A percentile compares a stretch with the other conserved stretches of the same genome.
These are phyloP conservation scores for Dioscorea cayenensis DNA, from an alignment of 116 monocot species.

Conservation along the genomic window DNA sequence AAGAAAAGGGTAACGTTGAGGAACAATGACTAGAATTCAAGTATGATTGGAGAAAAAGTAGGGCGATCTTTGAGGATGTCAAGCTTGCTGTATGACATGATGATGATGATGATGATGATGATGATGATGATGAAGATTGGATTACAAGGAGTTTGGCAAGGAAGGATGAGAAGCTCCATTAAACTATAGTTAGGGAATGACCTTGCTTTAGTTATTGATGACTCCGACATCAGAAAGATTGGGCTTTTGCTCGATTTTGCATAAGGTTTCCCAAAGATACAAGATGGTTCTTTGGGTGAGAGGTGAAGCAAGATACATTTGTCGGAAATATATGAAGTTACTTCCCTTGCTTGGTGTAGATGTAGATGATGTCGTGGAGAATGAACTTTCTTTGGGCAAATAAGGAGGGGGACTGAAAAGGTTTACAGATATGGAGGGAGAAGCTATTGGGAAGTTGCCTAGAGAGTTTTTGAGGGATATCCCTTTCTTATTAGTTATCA, in stretches of 20 bases:
- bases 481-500: constrained; percentile 61
- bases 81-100: too few species aligned
- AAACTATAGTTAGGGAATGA: too few species aligned
- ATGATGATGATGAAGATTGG: too few species aligned
- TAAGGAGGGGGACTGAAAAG: constrained; percentile 15
- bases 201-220: constrained; percentile 8
- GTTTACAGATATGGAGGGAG: constrained; percentile 80
- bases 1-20: too few species aligned
- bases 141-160: too few species aligned
- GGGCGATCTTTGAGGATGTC: too few species aligned
- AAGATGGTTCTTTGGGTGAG: constrained; percentile 87
- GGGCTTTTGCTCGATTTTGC: constrained; percentile 82
- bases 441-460: constrained; percentile 71
- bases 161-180: too few species aligned
- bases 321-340: constrained; percentile 71
- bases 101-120: too few species aligned
- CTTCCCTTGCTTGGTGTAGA: constrained; percentile 33
- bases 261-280: constrained; percentile 78
- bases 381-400: constrained; percentile 56
- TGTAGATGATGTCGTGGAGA: constrained; percentile 75
- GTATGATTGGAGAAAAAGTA: too few species aligned
- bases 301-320: constrained; percentile 68
- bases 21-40: too few species aligned
- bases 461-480: constrained; percentile 80
- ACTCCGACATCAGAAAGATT: constrained; percentile 72